Evolutionary conservation across 257 asterid genomes (phyloP).

Genomic region (Rehmannia glutinosa): DNA sequence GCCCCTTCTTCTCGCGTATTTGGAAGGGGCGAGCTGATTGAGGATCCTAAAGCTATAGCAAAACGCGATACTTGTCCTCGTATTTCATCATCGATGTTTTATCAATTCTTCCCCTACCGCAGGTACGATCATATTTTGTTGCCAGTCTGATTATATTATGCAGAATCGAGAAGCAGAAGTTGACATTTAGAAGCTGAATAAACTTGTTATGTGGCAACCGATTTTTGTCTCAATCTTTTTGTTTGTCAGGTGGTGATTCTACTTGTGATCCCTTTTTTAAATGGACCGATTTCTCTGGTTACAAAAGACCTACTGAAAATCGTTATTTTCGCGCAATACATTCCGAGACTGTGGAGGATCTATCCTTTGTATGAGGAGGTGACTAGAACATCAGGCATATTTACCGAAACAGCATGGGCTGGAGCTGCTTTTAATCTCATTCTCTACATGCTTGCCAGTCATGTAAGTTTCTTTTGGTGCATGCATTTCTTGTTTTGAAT

Average conservation of each 20-base stretch:
- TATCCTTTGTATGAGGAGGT: slow-evolving; percentile 54
- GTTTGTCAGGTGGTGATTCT: slow-evolving; percentile 39
- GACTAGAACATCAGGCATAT: slow-evolving; percentile 50
- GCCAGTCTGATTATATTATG: too few species aligned
- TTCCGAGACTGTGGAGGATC: slow-evolving; percentile 52
- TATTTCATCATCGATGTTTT: slow-evolving; percentile 52
- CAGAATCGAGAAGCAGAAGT: too few species aligned
- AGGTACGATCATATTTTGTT: slow-evolving; percentile 36
- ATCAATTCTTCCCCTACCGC: slow-evolving; percentile 70
- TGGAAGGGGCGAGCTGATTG: slow-evolving; percentile 64
- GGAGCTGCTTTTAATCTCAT: slow-evolving; percentile 70
- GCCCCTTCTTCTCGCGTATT: slow-evolving; percentile 52
- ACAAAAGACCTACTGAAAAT: slow-evolving; percentile 39
- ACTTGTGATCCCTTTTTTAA: slow-evolving; percentile 21
- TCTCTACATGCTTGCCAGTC: slow-evolving; percentile 65
- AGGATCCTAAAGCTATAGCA: slow-evolving; percentile 50
- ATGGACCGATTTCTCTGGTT: slow-evolving; percentile 34
- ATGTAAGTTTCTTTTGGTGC: slow-evolving; percentile 29
- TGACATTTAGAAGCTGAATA: too few species aligned
- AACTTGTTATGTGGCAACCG: neutral
- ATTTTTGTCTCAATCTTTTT: neutral
- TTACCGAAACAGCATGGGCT: slow-evolving; percentile 63
- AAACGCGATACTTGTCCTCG: slow-evolving; percentile 42
- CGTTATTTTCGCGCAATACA: slow-evolving; percentile 39
- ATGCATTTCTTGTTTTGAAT: neutral